Percentiles rank a stretch among this genome's conserved stretches.
phyloP scores from a whole-genome alignment of 1,139 yeast species.

The Diutina pseudorugosa region DNA sequence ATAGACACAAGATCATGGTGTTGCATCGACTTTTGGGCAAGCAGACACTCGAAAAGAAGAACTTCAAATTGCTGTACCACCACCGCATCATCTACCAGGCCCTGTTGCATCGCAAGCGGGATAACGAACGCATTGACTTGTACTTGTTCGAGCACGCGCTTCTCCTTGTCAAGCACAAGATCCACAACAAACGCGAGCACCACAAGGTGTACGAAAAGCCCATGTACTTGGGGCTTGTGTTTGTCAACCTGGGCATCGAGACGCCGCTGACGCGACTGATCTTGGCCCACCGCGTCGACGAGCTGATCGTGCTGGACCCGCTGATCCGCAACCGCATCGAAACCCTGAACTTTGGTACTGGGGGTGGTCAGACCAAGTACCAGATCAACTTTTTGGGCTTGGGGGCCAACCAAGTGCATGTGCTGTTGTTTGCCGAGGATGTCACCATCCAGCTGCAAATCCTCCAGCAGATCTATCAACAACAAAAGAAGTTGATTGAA shows the following conservation, averaged over 20 bases:
- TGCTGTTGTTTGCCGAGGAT: constrained; percentile 36
- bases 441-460: constrained; percentile 64
- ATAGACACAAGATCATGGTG: constrained; percentile 80
- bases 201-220: constrained; percentile 89
- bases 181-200: constrained; percentile 83
- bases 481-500: constrained; percentile 61
- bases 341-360: constrained; percentile 3
- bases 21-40: constrained; percentile 74
- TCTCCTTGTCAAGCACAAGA: constrained; percentile 74
- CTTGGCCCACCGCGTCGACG: constrained; percentile 22
- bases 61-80: constrained; percentile 68
- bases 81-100: constrained; percentile 76
- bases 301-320: constrained; percentile 29
- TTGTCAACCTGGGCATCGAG: constrained; percentile 67
- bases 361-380: constrained; percentile 10
- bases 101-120: constrained; percentile 51
- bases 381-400: constrained; percentile 38
- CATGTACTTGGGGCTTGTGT: constrained; percentile 75
- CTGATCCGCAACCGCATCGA: constrained; percentile 21
- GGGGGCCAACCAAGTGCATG: constrained; percentile 33
- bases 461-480: constrained; percentile 65
- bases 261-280: constrained; percentile 50
- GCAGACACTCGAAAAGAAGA: constrained; percentile 54
- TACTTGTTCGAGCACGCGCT: constrained; percentile 84
- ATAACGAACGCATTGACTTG: constrained; percentile 70